These are phyloP conservation scores for Chlorokybus atmophyticus DNA, from an alignment of 139 green algal genomes.

Conservation along the genomic window DNA sequence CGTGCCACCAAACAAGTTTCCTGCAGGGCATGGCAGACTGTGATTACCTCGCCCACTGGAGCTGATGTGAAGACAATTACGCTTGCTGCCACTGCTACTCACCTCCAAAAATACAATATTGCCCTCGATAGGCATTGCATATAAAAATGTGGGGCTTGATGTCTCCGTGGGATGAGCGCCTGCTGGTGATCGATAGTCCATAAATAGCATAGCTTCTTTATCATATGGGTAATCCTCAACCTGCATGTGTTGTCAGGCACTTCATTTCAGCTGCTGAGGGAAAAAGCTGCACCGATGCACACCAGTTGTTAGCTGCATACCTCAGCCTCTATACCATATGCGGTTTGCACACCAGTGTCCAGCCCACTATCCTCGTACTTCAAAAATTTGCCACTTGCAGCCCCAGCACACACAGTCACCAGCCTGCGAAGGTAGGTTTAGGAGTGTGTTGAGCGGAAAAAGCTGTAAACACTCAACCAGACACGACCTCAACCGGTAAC, in stretches of 20 bases:
- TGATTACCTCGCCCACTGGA: too few species aligned
- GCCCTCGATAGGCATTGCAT: constrained; percentile 89
- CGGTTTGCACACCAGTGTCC: constrained; percentile 69
- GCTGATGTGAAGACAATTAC: too few species aligned
- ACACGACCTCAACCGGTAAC: too few species aligned
- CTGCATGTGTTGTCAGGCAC: constrained; percentile 4
- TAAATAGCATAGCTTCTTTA: constrained; percentile 29
- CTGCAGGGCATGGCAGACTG: too few species aligned
- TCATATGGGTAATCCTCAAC: constrained; percentile 28
- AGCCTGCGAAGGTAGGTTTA: too few species aligned
- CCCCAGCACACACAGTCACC: constrained; percentile 65
- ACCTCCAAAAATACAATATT: constrained; percentile 74
- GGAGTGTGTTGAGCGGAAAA: too few species aligned
- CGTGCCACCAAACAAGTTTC: constrained; percentile 35
- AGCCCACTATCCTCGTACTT: constrained; percentile 60
- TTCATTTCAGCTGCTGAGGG: neutral
- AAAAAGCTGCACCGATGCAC: too few species aligned
- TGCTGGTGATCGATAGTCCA: constrained; percentile 27
- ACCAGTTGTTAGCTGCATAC: constrained; percentile 10
- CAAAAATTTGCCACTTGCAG: constrained; percentile 66
- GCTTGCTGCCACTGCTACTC: too few species aligned
- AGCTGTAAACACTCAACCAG: too few species aligned
- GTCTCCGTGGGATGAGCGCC: too few species aligned
- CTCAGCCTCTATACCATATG: constrained; percentile 63
- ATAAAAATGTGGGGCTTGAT: constrained; percentile 96